phyloP scores from a whole-genome alignment of 495 filamentous ascomycete genomes.

The Pyrenopolyporus hunteri region DNA sequence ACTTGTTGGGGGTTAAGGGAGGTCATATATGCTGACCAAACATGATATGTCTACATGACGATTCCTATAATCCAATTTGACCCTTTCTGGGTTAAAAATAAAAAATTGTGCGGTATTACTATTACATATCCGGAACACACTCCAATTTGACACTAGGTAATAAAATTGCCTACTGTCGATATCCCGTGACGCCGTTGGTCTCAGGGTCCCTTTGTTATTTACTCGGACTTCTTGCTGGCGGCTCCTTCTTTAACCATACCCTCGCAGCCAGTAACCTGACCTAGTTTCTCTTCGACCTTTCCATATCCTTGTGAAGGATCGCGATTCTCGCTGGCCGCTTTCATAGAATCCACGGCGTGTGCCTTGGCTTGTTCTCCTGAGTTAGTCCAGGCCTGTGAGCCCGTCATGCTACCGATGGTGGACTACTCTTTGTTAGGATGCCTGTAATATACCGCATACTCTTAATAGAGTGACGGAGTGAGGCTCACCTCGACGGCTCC shows the following conservation, averaged over 20 bases:
- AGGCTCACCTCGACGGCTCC: slow-evolving; percentile 52
- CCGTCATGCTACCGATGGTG: slow-evolving; percentile 49
- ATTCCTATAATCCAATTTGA: too few species aligned
- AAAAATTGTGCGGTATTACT: too few species aligned
- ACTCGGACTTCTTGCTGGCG: slow-evolving; percentile 42
- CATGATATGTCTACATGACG: too few species aligned
- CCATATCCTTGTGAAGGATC: slow-evolving; percentile 51
- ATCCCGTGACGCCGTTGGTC: too few species aligned
- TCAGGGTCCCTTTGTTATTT: neutral
- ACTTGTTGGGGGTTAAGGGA: too few species aligned
- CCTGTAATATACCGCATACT: neutral
- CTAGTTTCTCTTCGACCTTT: slow-evolving; percentile 52
- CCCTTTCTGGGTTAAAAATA: too few species aligned
- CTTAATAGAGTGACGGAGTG: neutral
- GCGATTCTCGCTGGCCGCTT: slow-evolving; percentile 48
- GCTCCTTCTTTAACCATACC: slow-evolving; percentile 55
- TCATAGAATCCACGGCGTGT: slow-evolving; percentile 50
- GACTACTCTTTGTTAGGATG: slow-evolving; percentile 33
- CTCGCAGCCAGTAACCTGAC: slow-evolving; percentile 51
- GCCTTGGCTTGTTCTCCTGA: slow-evolving; percentile 56
- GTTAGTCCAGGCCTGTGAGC: slow-evolving; percentile 51
- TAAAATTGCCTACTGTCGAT: too few species aligned
- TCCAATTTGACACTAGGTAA: too few species aligned
- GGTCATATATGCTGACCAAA: too few species aligned
- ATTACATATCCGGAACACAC: too few species aligned